Conservation (phyloP, 345 rosid genomes). For the Gossypium bickii region DNA sequence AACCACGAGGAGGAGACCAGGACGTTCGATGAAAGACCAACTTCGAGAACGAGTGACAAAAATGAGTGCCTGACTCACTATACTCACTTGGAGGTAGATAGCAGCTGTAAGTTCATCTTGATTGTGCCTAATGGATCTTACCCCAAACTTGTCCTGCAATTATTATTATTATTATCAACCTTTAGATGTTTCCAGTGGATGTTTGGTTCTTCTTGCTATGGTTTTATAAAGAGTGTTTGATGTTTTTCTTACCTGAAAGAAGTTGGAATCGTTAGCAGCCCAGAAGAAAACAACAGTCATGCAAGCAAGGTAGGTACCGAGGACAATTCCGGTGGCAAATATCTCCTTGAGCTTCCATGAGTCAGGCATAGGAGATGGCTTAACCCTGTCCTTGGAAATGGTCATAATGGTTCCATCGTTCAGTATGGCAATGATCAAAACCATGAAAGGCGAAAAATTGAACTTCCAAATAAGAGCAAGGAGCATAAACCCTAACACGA, state of each 20-base stretch:
- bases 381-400: conserved; percentile 68
- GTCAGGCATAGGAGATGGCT: conserved; percentile 66
- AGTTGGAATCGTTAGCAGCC: conserved; percentile 47
- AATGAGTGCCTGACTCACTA: conserved; percentile 9
- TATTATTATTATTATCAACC: not conserved
- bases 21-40: conserved; percentile 1
- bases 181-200: not conserved
- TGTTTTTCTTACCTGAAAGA: conserved; percentile 39
- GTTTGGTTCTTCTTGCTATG: not conserved
- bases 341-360: conserved; percentile 68
- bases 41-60: conserved; percentile 9
- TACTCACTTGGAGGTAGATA: conserved; percentile 4
- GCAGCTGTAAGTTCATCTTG: conserved; percentile 3
- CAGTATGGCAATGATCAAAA: conserved; percentile 71
- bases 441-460: conserved; percentile 96
- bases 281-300: conserved; percentile 60
- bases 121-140: not conserved
- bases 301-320: conserved; percentile 50
- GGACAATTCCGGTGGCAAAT: conserved; percentile 53
- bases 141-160: conserved; percentile 7
- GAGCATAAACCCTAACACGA: conserved; percentile 79
- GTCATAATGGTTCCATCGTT: conserved; percentile 88
- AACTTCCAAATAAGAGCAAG: conserved; percentile 90
- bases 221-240: not conserved
- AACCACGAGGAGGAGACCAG: not conserved